Base-by-base conservation (phyloP, 805 yeast species). In the Wilhelminamyces savonicus region DNA sequence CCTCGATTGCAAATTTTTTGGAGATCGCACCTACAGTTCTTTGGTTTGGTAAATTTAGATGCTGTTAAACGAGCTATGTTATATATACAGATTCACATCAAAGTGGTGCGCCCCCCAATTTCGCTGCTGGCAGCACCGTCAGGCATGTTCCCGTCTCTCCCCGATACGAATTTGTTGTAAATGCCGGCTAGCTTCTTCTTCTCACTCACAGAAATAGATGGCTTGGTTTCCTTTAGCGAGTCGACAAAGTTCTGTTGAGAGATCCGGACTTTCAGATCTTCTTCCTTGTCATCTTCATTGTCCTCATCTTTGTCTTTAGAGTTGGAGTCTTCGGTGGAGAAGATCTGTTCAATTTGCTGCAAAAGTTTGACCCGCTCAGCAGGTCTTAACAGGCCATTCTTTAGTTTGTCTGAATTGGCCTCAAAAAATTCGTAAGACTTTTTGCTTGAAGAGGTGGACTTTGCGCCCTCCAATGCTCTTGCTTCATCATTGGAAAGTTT, bases 121-220 rank as follows among this genome's bases (percentile, higher is more conserved):
- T 82, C 88, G 23, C 65, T 75, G 46, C 92, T 75, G 3, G 90
- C 76, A 20, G 77, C 70, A 0, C 96, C 97, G 39, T 76, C 78
- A 1, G 94, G 95, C 85, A 90, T 76, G 34, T 80, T 78, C 0
- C 95, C 96, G 33, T 82, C 88, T 26, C 97, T 59, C 11, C 76
- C 86, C 23, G 77, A 70, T 4, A 79, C 73, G 48, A 90, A 92
- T 47, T 80, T 78, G 13, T 62, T 50, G 49, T 90, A 90, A 20
- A 90, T 79, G 0, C 51, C 56, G 15, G 62, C 53, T 28, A 90
- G 67, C 45, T 86, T 83, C 6, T 43, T 41, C 36, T 71, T 68
- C 46, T 90, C 97, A 13, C 76, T 70, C 1, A 60, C 54, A 0
- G 97, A 87, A 17, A 90, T 86, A 27, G 95, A 84, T n/a, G 95